These are phyloP conservation scores for Eucalyptus fibrosa DNA, from an alignment of 345 rosid species.

Conservation along the genomic window DNA sequence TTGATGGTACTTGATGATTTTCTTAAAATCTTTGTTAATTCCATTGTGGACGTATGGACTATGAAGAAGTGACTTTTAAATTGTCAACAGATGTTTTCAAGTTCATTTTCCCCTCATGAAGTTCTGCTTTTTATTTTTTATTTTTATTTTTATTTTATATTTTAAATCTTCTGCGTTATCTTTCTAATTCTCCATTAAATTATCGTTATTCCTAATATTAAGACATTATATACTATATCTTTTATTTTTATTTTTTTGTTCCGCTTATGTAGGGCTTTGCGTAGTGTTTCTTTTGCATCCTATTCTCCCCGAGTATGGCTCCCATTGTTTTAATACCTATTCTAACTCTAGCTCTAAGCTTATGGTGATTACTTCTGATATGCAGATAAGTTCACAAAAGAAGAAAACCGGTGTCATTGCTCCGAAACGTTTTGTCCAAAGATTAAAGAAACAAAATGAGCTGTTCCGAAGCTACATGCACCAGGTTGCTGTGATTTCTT, in stretches of 20 bases:
- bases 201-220: background rate
- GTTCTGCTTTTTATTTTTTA: background rate
- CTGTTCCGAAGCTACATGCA: constrained; percentile 99
- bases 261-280: background rate
- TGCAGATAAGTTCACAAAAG: constrained; percentile 94
- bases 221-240: background rate
- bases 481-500: constrained; percentile 39
- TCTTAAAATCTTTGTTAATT: background rate
- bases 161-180: background rate
- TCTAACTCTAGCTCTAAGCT: background rate
- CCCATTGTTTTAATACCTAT: background rate
- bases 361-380: background rate
- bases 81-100: background rate
- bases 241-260: background rate
- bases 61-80: background rate
- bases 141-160: background rate
- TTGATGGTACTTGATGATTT: background rate
- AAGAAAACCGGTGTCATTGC: constrained; percentile 99
- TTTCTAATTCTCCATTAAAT: background rate
- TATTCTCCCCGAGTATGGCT: background rate
- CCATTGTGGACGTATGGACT: background rate
- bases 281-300: background rate
- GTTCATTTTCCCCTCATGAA: background rate
- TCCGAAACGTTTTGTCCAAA: constrained; percentile 94
- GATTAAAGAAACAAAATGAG: constrained; percentile 99